Base-by-base conservation (phyloP, 495 filamentous ascomycete species). In the Apiosordaria backusii region DNA sequence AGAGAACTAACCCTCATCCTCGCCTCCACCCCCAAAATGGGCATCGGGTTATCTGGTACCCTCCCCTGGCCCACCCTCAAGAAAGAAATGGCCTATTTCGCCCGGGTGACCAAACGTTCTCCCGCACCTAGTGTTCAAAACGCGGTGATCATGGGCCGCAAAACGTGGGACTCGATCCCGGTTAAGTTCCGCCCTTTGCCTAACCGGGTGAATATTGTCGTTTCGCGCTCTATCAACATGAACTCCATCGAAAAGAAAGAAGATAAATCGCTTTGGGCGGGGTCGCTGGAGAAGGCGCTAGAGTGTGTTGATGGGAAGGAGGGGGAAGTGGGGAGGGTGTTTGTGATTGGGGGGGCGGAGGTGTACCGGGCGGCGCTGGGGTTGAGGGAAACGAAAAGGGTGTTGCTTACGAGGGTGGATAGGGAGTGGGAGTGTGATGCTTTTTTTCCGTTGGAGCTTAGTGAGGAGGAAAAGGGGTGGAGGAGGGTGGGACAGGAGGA, bases 91-190 rank as follows among this genome's bases (percentile, higher is more conserved):
- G 86, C 84, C 50, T 97, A 97, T 79, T 99, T 99, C 73, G 91
- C 92, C 22, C 88, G 93, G 60, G 89, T 95, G 6, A 97, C 95
- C 4, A 91, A 91, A 66, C 89, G 92, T 15, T 21, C 55, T 19
- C 21, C 26, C 24, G 50, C 4, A 27, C 50, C 62, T 22, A 35
- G 22, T 13, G 2, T 9, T 9, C 60, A 70, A 55, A 99, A 98
- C 73, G 90, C 90, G 0, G 89, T 99, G 24, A 89, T 99, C 72
- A 99, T 99, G 94, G 95, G 95, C 59, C 90, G 95, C 68, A 97
- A 95, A 78, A 97, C 95, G 0, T 99, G 92, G 88, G 90, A 94
- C 26, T 90, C 86, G 55, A 92, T 99, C 4, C 94, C 94, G 2
- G 71, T 77, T 0, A 79, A 78, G 15, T 90, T 93, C 70, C 84